phyloP scores from a whole-genome alignment of 768 basidiomycete species.

The Sporobolomyces roseus region DNA sequence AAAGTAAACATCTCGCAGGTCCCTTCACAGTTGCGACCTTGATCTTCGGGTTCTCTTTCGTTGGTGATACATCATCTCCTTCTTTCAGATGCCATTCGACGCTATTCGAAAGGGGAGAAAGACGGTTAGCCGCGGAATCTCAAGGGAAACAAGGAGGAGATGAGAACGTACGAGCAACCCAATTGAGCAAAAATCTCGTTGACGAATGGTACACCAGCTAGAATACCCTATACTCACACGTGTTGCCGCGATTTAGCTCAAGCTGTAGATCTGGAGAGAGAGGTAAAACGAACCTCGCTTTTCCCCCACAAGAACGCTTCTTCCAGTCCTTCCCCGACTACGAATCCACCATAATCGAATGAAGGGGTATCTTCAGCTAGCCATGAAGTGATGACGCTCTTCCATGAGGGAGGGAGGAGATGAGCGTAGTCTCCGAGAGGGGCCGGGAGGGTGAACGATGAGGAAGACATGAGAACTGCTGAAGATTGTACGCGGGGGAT shows the following conservation, averaged over 20 bases:
- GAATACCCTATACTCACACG: slow-evolving; percentile 59
- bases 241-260: too few species aligned
- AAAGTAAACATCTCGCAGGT: slow-evolving; percentile 75
- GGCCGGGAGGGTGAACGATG: background rate
- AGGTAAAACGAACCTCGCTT: slow-evolving; percentile 57
- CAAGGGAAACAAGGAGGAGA: background rate
- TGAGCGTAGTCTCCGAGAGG: slow-evolving; percentile 52
- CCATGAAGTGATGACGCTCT: slow-evolving; percentile 72
- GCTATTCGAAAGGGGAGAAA: slow-evolving; percentile 52
- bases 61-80: slow-evolving; percentile 72
- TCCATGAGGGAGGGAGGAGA: slow-evolving; percentile 92
- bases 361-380: slow-evolving; percentile 89
- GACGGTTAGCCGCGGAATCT: background rate
- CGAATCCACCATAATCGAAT: slow-evolving; percentile 93
- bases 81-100: slow-evolving; percentile 92
- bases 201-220: slow-evolving; percentile 94
- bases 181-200: slow-evolving; percentile 84
- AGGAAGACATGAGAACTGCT: background rate
- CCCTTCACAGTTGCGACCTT: slow-evolving; percentile 83
- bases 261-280: background rate
- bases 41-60: slow-evolving; percentile 58
- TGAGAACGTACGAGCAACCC: slow-evolving; percentile 72
- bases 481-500: too few species aligned
- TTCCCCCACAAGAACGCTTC: slow-evolving; percentile 89
- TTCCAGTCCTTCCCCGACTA: slow-evolving; percentile 83